Evolutionary conservation across 1,139 yeast species (phyloP).

Genomic region (Geotrichum restrictum): DNA sequence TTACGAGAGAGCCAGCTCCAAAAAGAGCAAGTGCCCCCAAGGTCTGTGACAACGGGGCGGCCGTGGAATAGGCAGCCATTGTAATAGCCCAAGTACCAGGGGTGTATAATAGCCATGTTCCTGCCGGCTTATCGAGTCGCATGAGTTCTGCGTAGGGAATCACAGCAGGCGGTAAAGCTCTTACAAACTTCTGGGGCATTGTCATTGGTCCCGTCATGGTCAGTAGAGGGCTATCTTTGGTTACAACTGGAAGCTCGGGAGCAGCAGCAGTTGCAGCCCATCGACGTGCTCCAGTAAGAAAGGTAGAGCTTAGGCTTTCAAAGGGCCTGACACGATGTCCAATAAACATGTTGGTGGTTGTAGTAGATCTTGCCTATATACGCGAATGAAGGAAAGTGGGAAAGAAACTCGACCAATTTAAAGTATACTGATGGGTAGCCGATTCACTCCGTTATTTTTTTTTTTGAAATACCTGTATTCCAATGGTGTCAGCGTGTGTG

Average conservation of each 20-base stretch:
- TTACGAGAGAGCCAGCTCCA: conserved; percentile 76
- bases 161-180: conserved; percentile 62
- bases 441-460: too few relatives aligned
- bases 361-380: too few relatives aligned
- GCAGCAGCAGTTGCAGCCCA: conserved; percentile 14
- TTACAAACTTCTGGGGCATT: conserved; percentile 41
- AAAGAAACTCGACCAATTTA: not conserved
- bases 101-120: conserved; percentile 73
- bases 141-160: conserved; percentile 89
- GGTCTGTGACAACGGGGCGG: conserved; percentile 65
- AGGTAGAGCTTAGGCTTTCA: not conserved
- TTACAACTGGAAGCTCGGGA: conserved; percentile 4
- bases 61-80: conserved; percentile 74
- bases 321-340: conserved; percentile 6
- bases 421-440: too few relatives aligned
- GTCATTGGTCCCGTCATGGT: conserved; percentile 23
- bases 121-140: conserved; percentile 92
- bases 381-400: not conserved
- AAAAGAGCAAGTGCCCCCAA: conserved; percentile 58
- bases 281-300: conserved; percentile 5
- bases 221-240: conserved; percentile 20
- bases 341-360: conserved; percentile 6
- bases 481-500: too few relatives aligned
- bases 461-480: not conserved
- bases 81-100: conserved; percentile 82